These are phyloP conservation scores for Huntiella abstrusa DNA, from an alignment of 2,329 filamentous ascomycete genomes.

Conservation along the genomic window DNA sequence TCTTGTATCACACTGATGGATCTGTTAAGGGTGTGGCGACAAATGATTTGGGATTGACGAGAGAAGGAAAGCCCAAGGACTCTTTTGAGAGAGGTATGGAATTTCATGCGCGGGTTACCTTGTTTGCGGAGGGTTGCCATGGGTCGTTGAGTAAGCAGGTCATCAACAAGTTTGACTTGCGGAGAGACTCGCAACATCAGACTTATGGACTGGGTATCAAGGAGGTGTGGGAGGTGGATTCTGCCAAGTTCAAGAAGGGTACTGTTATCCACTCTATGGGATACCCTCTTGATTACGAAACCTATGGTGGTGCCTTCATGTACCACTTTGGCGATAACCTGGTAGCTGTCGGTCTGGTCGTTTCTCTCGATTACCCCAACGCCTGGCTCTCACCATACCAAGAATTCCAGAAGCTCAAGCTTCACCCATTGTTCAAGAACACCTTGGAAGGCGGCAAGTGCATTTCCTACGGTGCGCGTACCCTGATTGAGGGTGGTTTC, in stretches of 20 bases:
- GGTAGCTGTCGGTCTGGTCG: constrained; percentile 77
- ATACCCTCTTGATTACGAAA: constrained; percentile 71
- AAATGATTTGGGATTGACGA: constrained; percentile 74
- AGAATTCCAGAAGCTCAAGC: constrained; percentile 97
- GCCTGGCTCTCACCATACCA: constrained; percentile 90
- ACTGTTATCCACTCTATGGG: constrained; percentile 80
- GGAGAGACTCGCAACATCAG: constrained; percentile 76
- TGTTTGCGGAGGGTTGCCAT: constrained; percentile 90
- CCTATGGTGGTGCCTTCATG: constrained; percentile 97
- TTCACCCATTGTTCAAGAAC: constrained; percentile 74
- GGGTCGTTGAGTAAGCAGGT: constrained; percentile 91
- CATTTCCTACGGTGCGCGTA: constrained; percentile 85
- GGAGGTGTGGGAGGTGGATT: constrained; percentile 91
- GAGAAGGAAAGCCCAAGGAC: constrained; percentile 71
- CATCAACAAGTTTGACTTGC: constrained; percentile 80
- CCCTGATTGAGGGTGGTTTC: constrained; percentile 85
- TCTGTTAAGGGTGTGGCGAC: constrained; percentile 88
- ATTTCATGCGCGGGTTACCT: constrained; percentile 79
- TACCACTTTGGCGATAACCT: constrained; percentile 98
- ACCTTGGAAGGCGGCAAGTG: constrained; percentile 93
- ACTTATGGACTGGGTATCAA: constrained; percentile 91
- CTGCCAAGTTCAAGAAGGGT: constrained; percentile 79
- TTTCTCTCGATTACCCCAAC: constrained; percentile 88
- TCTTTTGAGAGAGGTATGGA: constrained; percentile 95
- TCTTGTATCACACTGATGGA: constrained; percentile 72